phyloP scores from a whole-genome alignment of 306 rosid genomes.

The Prunus mira region DNA sequence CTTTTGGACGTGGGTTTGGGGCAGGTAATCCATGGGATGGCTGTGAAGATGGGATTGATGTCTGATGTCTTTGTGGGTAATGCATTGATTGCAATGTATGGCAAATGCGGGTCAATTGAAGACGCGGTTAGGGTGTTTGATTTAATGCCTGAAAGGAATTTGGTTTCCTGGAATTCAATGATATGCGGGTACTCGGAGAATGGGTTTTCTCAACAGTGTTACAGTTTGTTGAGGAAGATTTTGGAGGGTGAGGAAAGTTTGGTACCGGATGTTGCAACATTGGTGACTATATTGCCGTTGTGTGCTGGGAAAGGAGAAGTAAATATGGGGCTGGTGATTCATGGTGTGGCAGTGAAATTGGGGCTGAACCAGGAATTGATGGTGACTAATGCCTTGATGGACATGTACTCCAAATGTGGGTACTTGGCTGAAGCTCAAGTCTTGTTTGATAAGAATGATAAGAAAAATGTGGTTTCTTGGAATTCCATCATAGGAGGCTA shows the following conservation, averaged over 20 bases:
- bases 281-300: conserved; percentile 65
- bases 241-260: conserved; percentile 41
- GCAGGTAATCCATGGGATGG: conserved; percentile 54
- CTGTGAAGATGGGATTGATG: conserved; percentile 48
- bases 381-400: conserved; percentile 64
- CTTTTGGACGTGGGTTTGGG: conserved; percentile 45
- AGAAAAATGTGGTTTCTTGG: conserved; percentile 74
- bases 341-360: conserved; percentile 66
- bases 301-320: conserved; percentile 49
- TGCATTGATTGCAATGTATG: conserved; percentile 63
- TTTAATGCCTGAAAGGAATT: conserved; percentile 49
- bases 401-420: conserved; percentile 80
- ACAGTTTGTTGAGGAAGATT: conserved; percentile 34
- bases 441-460: conserved; percentile 47
- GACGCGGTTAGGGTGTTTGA: conserved; percentile 59
- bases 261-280: conserved; percentile 67
- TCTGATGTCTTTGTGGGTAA: conserved; percentile 69
- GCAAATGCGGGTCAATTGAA: conserved; percentile 47
- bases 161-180: conserved; percentile 83
- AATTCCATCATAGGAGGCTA: conserved; percentile 66
- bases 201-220: conserved; percentile 39
- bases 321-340: conserved; percentile 57
- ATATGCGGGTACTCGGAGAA: conserved; percentile 57
- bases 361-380: conserved; percentile 46
- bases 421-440: conserved; percentile 37